Base-by-base conservation (phyloP, 148 eudicot genomes). In the Mesembryanthemum crystallinum region DNA sequence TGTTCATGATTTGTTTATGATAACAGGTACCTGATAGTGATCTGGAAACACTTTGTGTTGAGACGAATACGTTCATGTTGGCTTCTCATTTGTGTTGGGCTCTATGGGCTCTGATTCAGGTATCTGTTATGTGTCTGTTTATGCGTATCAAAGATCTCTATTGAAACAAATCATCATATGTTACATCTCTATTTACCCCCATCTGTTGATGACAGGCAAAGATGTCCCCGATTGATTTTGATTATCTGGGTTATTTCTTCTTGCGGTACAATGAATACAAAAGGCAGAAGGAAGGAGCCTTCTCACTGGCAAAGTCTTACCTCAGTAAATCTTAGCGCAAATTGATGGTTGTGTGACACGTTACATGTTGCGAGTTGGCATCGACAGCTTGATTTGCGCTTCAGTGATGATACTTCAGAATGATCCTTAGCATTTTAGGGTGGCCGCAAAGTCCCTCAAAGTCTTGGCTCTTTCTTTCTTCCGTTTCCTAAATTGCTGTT, bases 21-120 rank as follows among this genome's bases (percentile, higher is more conserved):
- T 17, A n/a, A 43, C 82, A 96, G 99, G 98, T 86, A 57, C 72
- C 91, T 5, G 86, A 85, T 33, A 33, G 75, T 61, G 97, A 92
- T 64, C 89, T 96, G 24, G 89, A 92, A 74, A 86, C 90, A 27
- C 88, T 96, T n/a, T 89, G 91, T 67, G 81, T 91, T 20, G 99
- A 96, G 83, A 84, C 99, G 43, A 89, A 83, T 66, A 65, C 86
- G 43, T 96, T 81, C 82, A 92, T 83, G 95, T 82, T 96, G 72
- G 94, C 93, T 79, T 96, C 99, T 80, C 99, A 96, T 82, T 43
- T 96, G 78, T 88, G 77, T 78, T 96, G 98, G 99, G 99, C 97
- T 68, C 61, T 92, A 43, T 96, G 99, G 99, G 94, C 98, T 73
- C 77, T 96, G n/a, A 96, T 96, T 80, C 99, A 96, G 94, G 98